Base-by-base conservation (phyloP, 73 alveolate genomes). In the Paramecium sexaurelia region DNA sequence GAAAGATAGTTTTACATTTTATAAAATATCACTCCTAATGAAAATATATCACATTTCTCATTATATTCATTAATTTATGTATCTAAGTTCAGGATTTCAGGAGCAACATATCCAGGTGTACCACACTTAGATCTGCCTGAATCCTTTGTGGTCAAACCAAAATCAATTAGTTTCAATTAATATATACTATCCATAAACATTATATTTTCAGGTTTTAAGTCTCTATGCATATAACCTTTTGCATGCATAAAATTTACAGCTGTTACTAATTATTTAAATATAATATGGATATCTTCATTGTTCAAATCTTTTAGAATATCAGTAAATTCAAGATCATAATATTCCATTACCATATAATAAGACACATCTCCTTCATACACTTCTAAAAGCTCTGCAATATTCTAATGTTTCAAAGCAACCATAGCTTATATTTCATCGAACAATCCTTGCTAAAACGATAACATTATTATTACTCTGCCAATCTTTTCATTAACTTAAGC, bases 61-160 rank as follows among this genome's bases (percentile, higher is more conserved):
- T 78, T 61, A n/a, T 78, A 78, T 37, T 78, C 27, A 24, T 78
- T 24, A 24, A 26, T 17, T 13, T 43, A 10, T 61, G 83, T 37
- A 6, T 45, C 73, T 20, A 78, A 45, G 20, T 45, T 95, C 9
- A 95, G 57, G 10, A 95, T 94, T 57, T 95, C 98, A 39, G 98
- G 98, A 7, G 98, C 98, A 75, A 95, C 95, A 92, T 91, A 95
- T 7, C 98, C 98, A 22, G 96, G 90, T 27, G 98, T 94, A 4
- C 98, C 98, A n/a, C 96, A 92, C 73, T 94, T 95, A 1, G 33
- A 19, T 37, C 32, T 71, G 1, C 55, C 57, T 15, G 56, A 40
- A 33, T 35, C 66, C 35, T 35, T 71, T 11, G 86, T 37, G 9
- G 86, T 35, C 37, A 35, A 19, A 0, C 86, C 86, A 71, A 71